Evolutionary conservation across 2,329 filamentous ascomycete genomes (phyloP), one percentile per base, ranked within the genome.

Genomic region (Trichophyton rubrum): DNA sequence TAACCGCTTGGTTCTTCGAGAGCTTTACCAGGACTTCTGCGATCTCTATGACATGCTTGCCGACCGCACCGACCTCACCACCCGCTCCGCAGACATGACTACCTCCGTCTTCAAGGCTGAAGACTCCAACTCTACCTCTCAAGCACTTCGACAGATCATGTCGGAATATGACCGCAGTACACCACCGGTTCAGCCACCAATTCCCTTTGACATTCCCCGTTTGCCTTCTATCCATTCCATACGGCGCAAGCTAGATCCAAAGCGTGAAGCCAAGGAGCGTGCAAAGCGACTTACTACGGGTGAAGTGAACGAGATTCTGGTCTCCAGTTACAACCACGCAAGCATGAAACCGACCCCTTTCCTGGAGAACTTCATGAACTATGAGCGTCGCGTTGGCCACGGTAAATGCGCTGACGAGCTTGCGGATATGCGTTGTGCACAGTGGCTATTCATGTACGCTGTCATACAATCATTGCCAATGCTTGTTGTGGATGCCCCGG

Each of bases 101-200:
- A 77, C 82, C 3, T 75, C 78, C 17, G 78, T 83, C 79, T 38
- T 59, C 1, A 81, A 81, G 20, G 76, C 75, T 7, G 76, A 77
- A 9, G 72, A 77, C 2, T 73, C 77, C 11, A 75, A 77, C 55
- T 81, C 86, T 24, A 80, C 83, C 9, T 78, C 84, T 27, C 81
- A 85, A 43, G 89, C 88, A 1, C 77, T 97, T 53, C 85, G 92
- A 59, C 86, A 85, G 64, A 82, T 96, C 11, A 79, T 96, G 64
- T 85, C 83, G 66, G 92, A 97, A 73, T 96, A 90, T 68, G 93
- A 99, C 70, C 84, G 87, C 62, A 92, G 88, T 7, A 89, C 86
- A 13, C 90, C 92, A 0, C 93, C 93, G 0, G 90, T 97, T 0
- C 83, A 92, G 62, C 93, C 93, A 0, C 90, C 92, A 0, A 85